These are phyloP conservation scores for Pyrenula aspistea DNA, from an alignment of 495 filamentous ascomycete genomes.

Conservation along the genomic window DNA sequence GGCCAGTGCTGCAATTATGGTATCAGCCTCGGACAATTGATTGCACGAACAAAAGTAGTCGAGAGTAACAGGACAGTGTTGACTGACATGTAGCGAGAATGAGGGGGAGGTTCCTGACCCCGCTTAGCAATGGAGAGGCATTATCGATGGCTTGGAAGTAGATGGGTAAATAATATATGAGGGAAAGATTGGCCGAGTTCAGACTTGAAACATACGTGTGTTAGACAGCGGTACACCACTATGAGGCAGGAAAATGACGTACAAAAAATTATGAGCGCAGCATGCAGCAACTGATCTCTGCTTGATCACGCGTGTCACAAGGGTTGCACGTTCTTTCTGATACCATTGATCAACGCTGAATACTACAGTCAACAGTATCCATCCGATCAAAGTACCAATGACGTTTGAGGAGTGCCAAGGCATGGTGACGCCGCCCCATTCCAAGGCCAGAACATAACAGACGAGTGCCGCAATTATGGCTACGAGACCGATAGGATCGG, in stretches of 20 bases:
- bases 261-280: background rate
- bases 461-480: slow-evolving; percentile 16
- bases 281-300: slow-evolving; percentile 15
- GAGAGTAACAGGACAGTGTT: background rate
- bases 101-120: background rate
- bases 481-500: slow-evolving; percentile 13
- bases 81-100: background rate
- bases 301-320: slow-evolving; percentile 26
- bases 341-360: slow-evolving; percentile 11
- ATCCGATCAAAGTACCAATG: slow-evolving; percentile 12
- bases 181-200: background rate
- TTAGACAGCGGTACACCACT: background rate
- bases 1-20: background rate
- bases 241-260: background rate
- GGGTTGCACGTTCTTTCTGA: slow-evolving; percentile 2
- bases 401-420: slow-evolving; percentile 10
- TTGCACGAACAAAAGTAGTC: no score
- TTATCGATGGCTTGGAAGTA: background rate
- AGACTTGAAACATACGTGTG: background rate
- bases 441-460: slow-evolving; percentile 21
- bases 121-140: background rate
- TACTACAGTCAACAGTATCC: slow-evolving; percentile 8
- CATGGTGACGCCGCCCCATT: slow-evolving; percentile 21
- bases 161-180: background rate
- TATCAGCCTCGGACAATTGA: background rate